phyloP scores from a whole-genome alignment of 768 basidiomycete genomes.

The Strobilomyces confusus region DNA sequence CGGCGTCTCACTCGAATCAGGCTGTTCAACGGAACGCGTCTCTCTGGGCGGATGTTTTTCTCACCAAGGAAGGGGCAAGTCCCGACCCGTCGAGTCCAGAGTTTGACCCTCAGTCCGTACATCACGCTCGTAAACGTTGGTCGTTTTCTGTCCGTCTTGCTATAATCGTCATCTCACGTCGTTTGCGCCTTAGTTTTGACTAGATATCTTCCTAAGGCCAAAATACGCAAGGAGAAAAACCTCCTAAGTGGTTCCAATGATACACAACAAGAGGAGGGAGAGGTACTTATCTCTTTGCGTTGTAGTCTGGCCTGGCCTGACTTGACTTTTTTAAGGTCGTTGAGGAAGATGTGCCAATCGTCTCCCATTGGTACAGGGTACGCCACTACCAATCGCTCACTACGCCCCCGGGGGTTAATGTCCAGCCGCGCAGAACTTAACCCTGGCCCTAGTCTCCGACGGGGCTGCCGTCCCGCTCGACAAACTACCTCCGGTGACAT shows the following conservation, averaged over 20 bases:
- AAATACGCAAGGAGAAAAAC: slow-evolving; percentile 78
- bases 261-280: slow-evolving; percentile 48
- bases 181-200: slow-evolving; percentile 60
- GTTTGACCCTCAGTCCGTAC: slow-evolving; percentile 56
- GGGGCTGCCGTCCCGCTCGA: slow-evolving; percentile 47
- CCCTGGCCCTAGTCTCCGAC: slow-evolving; percentile 80
- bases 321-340: slow-evolving; percentile 18
- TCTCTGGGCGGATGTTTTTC: slow-evolving; percentile 79
- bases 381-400: slow-evolving; percentile 13
- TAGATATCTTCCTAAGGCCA: slow-evolving; percentile 71
- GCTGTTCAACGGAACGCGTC: slow-evolving; percentile 74
- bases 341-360: slow-evolving; percentile 53
- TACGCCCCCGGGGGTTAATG: slow-evolving; percentile 5
- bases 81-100: slow-evolving; percentile 55
- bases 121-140: slow-evolving; percentile 74
- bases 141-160: slow-evolving; percentile 7
- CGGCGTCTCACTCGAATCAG: slow-evolving; percentile 35
- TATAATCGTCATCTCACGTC: slow-evolving; percentile 1
- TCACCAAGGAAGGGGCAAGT: slow-evolving; percentile 60
- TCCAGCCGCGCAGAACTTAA: slow-evolving; percentile 63
- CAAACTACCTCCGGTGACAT: slow-evolving; percentile 54
- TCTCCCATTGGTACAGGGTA: slow-evolving; percentile 83
- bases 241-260: slow-evolving; percentile 51
- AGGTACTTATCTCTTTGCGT: neutral
- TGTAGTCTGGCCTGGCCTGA: slow-evolving; percentile 9